Percentiles rank a stretch among this genome's conserved stretches.
phyloP scores from a whole-genome alignment of 2,329 filamentous ascomycete genomes.

The Ceratocystis alfenasii region DNA sequence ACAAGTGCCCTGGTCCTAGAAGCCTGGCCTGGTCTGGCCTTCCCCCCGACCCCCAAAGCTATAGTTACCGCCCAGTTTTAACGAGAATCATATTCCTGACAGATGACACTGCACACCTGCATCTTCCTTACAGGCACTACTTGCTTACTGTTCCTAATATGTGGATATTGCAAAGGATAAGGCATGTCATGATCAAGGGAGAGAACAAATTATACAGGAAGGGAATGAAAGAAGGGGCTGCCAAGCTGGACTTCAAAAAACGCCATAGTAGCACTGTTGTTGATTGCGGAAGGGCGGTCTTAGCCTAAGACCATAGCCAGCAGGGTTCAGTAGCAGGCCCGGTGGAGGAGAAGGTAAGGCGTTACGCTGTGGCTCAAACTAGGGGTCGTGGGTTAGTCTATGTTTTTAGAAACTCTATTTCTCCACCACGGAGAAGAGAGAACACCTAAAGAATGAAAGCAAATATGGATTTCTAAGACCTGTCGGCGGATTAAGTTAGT shows the following conservation, averaged over 20 bases:
- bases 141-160: not conserved
- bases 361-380: not conserved
- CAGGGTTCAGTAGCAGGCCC: not conserved
- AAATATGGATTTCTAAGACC: not conserved
- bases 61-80: not conserved
- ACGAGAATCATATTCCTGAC: not conserved
- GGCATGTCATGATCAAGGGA: not conserved
- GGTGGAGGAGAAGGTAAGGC: not conserved
- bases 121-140: not conserved
- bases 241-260: not conserved
- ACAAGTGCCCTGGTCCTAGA: conserved; percentile 4
- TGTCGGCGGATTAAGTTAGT: not conserved
- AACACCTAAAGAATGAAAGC: not conserved
- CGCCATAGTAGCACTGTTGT: not conserved
- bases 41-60: not conserved
- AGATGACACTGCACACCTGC: not conserved
- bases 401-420: not conserved
- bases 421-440: not conserved
- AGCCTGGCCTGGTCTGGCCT: not conserved
- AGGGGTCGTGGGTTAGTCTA: not conserved
- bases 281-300: not conserved
- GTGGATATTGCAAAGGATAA: not conserved
- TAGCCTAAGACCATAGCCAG: not conserved
- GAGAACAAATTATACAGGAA: not conserved
- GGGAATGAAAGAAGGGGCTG: not conserved